phyloP scores from a whole-genome alignment of 2,329 filamentous ascomycete genomes.

The Chaetomium globosum region DNA sequence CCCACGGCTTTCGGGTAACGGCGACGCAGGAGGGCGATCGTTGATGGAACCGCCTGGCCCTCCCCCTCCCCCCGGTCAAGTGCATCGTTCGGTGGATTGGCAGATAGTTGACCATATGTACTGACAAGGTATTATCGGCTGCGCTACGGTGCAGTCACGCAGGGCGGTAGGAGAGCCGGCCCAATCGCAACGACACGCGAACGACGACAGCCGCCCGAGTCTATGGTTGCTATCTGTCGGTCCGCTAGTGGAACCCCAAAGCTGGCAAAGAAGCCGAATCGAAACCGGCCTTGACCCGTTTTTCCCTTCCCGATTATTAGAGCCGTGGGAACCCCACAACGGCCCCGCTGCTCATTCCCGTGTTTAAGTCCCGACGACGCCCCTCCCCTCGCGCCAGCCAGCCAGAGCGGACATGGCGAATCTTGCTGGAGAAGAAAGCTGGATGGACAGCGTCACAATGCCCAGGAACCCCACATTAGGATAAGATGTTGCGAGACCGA shows the following conservation, averaged over 20 bases:
- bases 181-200: constrained; percentile 9
- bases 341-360: constrained; percentile 33
- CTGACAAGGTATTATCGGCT: too few relatives aligned
- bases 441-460: constrained; percentile 2
- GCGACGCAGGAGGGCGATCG: constrained; percentile 4
- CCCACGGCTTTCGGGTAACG: constrained; percentile 6
- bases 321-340: constrained; percentile 27
- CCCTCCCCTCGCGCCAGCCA: constrained; percentile 27
- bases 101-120: neutral
- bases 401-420: constrained; percentile 9
- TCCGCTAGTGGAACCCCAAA: constrained; percentile 6
- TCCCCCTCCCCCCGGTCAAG: too few relatives aligned
- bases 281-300: neutral
- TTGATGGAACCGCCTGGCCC: neutral
- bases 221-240: neutral
- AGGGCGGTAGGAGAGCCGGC: neutral
- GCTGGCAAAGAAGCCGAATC: neutral
- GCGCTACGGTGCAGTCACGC: constrained; percentile 6
- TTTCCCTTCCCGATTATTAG: constrained; percentile 24
- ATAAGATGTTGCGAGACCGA: constrained; percentile 1
- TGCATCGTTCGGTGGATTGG: neutral
- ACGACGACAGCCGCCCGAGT: neutral
- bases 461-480: neutral
- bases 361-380: constrained; percentile 36
- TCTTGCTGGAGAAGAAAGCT: constrained; percentile 5